Evolutionary conservation across 768 basidiomycete genomes (phyloP).

Genomic region (Collybiopsis luxurians): DNA sequence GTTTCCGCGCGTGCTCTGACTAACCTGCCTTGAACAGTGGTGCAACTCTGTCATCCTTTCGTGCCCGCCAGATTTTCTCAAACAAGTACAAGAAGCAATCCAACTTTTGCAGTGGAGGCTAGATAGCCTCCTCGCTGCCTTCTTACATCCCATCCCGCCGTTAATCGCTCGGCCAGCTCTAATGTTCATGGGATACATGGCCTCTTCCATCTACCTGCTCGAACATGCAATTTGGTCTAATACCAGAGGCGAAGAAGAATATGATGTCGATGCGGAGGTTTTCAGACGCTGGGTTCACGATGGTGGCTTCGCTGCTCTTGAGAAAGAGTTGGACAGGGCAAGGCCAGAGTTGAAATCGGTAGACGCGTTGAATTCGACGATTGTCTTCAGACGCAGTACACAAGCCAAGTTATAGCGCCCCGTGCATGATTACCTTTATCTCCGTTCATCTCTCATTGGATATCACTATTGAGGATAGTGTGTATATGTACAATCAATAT

Average conservation of each 20-base stretch:
- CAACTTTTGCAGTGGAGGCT: slow-evolving; percentile 36
- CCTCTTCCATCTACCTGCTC: slow-evolving; percentile 55
- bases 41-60: slow-evolving; percentile 38
- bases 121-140: slow-evolving; percentile 35
- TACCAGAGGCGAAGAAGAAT: slow-evolving; percentile 13
- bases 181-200: slow-evolving; percentile 52
- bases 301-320: slow-evolving; percentile 40
- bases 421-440: too few relatives aligned
- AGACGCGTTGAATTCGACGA: background rate
- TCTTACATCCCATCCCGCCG: slow-evolving; percentile 39
- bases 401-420: background rate
- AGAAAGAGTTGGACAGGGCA: slow-evolving; percentile 30
- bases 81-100: slow-evolving; percentile 26
- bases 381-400: background rate
- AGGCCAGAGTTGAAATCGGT: background rate
- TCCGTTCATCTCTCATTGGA: too few relatives aligned
- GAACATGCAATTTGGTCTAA: slow-evolving; percentile 69
- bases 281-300: slow-evolving; percentile 20
- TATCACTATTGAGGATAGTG: background rate
- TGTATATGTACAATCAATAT: background rate
- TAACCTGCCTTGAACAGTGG: slow-evolving; percentile 59
- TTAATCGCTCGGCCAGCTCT: slow-evolving; percentile 57
- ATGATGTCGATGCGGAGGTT: slow-evolving; percentile 20
- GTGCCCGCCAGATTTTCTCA: slow-evolving; percentile 32
- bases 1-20: too few relatives aligned